Base-by-base conservation (phyloP, 2,329 filamentous ascomycete genomes). In the Colletotrichum tropicicola region DNA sequence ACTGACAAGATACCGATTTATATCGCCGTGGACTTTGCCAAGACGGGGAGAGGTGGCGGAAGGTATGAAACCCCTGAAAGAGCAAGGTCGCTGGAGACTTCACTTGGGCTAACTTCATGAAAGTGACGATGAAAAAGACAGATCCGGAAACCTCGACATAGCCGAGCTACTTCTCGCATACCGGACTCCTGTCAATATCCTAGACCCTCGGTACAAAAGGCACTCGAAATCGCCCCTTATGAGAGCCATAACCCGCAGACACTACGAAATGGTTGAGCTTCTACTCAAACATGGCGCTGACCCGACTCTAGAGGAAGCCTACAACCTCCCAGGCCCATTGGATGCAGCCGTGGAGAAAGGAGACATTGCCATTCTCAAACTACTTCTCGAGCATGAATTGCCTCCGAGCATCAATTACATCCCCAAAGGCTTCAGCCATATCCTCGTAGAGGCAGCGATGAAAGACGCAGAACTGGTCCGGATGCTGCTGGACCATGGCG, bases 211-310 rank as follows among this genome's bases (percentile, higher is more conserved):
- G 35, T 37, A 54, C 3, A 45, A 53, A 8, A 28, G 21, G 1
- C 57, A 60, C 15, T 25, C 37, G 10, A 67, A 51, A 35, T 64
- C 66, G 4, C 57, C 66, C 3, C 37, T 68, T 13, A 49, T 44
- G 35, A 25, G 44, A 9, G 66, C 66, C 5, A 44, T 66, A n/a
- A 4, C 44, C 5, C 25, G 23, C 15, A 23, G 17, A 10, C 61
- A 62, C 15, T 55, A 67, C 19, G 30, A 59, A 28, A 65, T 70
- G 19, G 65, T 72, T 13, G 44, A 65, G 12, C 43, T 72, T 6
- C 67, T 73, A 7, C 58, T 73, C 3, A 55, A 65, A 3, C 52
- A 70, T 17, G 70, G 71, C 0, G 71, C 71, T 8, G 71, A 73
- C 32, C 67, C 71, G 3, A 72, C 69, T 0, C 43, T 65, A 2